Conservation (phyloP, 2,329 filamentous ascomycete genomes). For the Nothophoma quercina region DNA sequence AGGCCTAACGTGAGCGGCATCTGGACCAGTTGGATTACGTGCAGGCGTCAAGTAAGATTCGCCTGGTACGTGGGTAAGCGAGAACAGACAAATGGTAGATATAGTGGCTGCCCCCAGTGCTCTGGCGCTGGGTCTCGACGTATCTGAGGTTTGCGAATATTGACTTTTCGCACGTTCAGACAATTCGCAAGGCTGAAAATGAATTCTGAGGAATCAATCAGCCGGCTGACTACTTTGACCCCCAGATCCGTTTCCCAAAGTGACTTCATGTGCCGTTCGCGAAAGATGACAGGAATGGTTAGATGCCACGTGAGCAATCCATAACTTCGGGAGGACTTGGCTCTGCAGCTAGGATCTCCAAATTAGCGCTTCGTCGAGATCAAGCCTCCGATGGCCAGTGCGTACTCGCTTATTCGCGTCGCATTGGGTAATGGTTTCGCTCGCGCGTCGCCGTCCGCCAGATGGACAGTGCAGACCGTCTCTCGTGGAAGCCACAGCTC, state of each 20-base stretch:
- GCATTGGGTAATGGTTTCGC: slow-evolving; percentile 18
- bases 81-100: slow-evolving; percentile 9
- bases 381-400: slow-evolving; percentile 18
- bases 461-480: slow-evolving; percentile 23
- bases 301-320: slow-evolving; percentile 22
- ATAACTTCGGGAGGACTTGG: slow-evolving; percentile 15
- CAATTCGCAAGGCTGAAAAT: neutral
- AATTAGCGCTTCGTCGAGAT: slow-evolving; percentile 15
- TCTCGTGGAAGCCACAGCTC: slow-evolving; percentile 32
- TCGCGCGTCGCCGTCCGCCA: slow-evolving; percentile 26
- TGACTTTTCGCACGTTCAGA: neutral
- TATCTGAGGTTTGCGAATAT: neutral
- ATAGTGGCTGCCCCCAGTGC: slow-evolving; percentile 12
- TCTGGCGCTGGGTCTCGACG: neutral
- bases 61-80: slow-evolving; percentile 17
- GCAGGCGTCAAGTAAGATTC: slow-evolving; percentile 10
- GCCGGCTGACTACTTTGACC: slow-evolving; percentile 8
- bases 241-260: neutral
- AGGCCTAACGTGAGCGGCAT: neutral
- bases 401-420: slow-evolving; percentile 27
- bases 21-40: slow-evolving; percentile 11
- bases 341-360: slow-evolving; percentile 22
- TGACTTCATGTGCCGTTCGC: slow-evolving; percentile 35
- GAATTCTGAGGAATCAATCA: neutral
- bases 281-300: slow-evolving; percentile 27